Conservation (phyloP, 352 stramenopile species). For the Pythium dissotocum region DNA sequence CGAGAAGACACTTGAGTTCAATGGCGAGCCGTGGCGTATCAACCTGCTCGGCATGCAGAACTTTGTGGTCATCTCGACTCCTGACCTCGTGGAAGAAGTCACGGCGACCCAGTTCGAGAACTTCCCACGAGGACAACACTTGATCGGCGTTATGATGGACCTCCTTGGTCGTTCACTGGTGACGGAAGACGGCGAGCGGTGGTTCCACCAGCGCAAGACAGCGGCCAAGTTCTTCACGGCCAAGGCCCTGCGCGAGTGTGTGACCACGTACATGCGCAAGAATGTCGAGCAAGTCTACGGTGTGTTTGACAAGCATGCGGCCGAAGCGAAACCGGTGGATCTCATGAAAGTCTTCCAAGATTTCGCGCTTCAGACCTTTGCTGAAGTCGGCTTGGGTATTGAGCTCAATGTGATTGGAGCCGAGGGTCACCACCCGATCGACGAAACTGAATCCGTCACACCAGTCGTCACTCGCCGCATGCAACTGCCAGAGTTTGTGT, state of each 20-base stretch:
- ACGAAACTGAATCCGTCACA: conserved; percentile 23
- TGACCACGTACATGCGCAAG: conserved; percentile 7
- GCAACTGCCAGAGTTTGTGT: conserved; percentile 35
- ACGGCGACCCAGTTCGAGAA: background rate
- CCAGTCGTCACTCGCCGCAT: conserved; percentile 42
- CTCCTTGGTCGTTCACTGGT: conserved; percentile 26
- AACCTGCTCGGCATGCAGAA: too few species aligned
- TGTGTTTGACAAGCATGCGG: conserved; percentile 1
- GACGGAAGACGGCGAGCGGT: conserved; percentile 24
- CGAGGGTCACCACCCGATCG: conserved; percentile 39
- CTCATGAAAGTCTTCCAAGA: conserved; percentile 36
- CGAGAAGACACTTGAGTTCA: conserved; percentile 3
- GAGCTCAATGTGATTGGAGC: conserved; percentile 37
- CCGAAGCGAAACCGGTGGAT: background rate
- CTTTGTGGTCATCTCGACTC: too few species aligned
- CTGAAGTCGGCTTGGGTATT: conserved; percentile 44
- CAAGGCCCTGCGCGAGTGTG: conserved; percentile 14
- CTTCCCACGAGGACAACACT: conserved; percentile 26
- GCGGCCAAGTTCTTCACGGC: conserved; percentile 31
- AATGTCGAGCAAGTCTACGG: conserved; percentile 3
- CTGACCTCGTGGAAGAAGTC: too few species aligned
- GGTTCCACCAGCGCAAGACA: conserved; percentile 30
- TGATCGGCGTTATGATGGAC: conserved; percentile 15
- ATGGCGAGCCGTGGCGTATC: conserved; percentile 7
- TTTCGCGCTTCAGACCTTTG: conserved; percentile 52